Evolutionary conservation across 148 eudicot genomes (phyloP), one percentile per base, ranked within the genome.

Genomic region (Nepenthes mirabilis): DNA sequence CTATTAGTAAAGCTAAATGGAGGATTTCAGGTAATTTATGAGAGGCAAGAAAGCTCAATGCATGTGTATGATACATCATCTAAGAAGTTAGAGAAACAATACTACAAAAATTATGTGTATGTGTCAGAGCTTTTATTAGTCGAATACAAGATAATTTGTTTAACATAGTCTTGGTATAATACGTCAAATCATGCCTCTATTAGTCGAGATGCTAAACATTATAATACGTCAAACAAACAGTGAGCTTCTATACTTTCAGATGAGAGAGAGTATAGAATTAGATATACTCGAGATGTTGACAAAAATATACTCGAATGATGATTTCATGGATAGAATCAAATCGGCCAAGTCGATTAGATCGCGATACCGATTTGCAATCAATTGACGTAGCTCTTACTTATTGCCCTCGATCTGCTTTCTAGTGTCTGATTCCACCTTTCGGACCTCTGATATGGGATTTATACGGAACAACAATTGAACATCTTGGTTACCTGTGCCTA

Each of bases 301-400:
- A 23, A 88, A 83, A 50, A 93, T 93, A 14, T 80, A 82, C 76
- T 88, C 88, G 56, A 82, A 79, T 3, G 87, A 82, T 2, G 94
- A 77, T 66, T 86, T 86, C 99, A 93, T 93, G 9, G 49, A 61
- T 34, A 93, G 72, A 7, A 93, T 93, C 14, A 91, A 83, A 70
- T 93, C 99, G 5, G 99, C 99, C 0, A 95, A 93, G 52, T 88
- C 99, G 57, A 93, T 89, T 33, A 93, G 74, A 77, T 93, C 99
- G 0, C 99, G 74, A 66, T 93, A 93, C 0, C 96, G 86, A 45
- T 74, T 86, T 0, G 96, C 98, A 33, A 88, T 88, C 43, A 93
- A 70, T 34, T 93, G 98, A 0, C 98, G 87, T 33, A 93, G 91
- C 74, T 93, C 98, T 69, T 85, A 88, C 65, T 82, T 82, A 68